Conservation (phyloP, 2,329 filamentous ascomycete genomes). For the Fulvia fulva region DNA sequence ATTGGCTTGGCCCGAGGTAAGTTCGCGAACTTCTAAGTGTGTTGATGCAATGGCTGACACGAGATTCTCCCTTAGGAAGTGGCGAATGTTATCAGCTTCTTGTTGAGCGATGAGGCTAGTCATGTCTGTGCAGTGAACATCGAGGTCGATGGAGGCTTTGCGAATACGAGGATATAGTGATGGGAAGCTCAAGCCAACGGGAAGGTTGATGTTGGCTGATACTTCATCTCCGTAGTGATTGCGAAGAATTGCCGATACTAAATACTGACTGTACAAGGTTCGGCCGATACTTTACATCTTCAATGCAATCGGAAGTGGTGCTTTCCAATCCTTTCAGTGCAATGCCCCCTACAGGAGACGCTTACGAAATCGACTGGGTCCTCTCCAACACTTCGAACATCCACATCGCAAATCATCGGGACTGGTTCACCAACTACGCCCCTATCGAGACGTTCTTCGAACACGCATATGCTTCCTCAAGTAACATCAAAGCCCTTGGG, state of each 20-base stretch:
- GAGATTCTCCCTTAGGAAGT: background rate
- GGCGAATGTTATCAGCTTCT: slow-evolving; percentile 6
- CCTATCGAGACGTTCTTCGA: background rate
- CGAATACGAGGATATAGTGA: background rate
- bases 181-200: background rate
- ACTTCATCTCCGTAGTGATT: background rate
- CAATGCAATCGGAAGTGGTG: no score
- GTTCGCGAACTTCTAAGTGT: background rate
- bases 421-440: slow-evolving; percentile 14
- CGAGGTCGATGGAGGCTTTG: slow-evolving; percentile 1
- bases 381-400: slow-evolving; percentile 8
- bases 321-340: background rate
- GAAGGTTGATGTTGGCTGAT: background rate
- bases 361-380: slow-evolving; percentile 14
- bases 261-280: no score
- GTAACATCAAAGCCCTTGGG: background rate
- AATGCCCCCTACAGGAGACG: slow-evolving; percentile 12
- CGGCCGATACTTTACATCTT: no score
- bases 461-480: background rate
- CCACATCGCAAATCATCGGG: slow-evolving; percentile 16
- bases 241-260: background rate
- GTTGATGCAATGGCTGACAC: background rate
- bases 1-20: background rate
- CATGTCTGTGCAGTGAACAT: slow-evolving; percentile 4
- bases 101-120: slow-evolving; percentile 2